Conservation (phyloP, 495 filamentous ascomycete species). For the Talaromyces ruber region DNA sequence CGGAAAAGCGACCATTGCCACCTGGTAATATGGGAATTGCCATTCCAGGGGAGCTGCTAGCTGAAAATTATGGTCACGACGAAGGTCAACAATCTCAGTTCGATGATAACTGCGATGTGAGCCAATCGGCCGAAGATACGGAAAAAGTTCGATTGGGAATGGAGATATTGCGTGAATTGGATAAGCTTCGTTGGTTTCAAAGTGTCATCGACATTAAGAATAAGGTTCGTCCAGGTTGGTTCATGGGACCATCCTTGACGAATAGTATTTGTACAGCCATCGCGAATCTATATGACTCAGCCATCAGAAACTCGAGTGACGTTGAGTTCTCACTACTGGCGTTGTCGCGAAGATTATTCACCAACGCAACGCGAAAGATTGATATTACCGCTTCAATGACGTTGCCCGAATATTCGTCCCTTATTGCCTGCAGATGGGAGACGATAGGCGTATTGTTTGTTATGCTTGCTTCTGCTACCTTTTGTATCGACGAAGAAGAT, state of each 20-base stretch:
- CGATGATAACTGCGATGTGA: not conserved
- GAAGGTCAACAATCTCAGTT: not conserved
- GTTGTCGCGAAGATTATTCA: not conserved
- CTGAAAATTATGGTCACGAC: not conserved
- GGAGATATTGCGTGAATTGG: not conserved
- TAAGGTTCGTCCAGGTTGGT: not conserved
- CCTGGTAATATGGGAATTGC: not conserved
- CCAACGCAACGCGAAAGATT: not conserved
- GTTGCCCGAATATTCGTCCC: conserved; percentile 5
- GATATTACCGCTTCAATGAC: not conserved
- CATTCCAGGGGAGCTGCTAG: not conserved
- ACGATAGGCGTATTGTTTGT: conserved; percentile 7
- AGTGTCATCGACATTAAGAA: not conserved
- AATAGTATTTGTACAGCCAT: not conserved
- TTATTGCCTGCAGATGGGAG: conserved; percentile 7
- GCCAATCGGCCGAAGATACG: not conserved
- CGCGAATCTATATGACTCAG: not conserved
- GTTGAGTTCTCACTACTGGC: not conserved
- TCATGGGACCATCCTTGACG: not conserved
- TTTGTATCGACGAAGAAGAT: conserved; percentile 6
- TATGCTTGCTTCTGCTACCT: not conserved
- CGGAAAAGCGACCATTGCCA: not conserved
- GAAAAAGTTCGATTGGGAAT: not conserved
- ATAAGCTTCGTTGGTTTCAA: not conserved
- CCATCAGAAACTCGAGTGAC: not conserved